phyloP scores from a whole-genome alignment of 2,329 filamentous ascomycete genomes.

The Thermothelomyces thermophilus region DNA sequence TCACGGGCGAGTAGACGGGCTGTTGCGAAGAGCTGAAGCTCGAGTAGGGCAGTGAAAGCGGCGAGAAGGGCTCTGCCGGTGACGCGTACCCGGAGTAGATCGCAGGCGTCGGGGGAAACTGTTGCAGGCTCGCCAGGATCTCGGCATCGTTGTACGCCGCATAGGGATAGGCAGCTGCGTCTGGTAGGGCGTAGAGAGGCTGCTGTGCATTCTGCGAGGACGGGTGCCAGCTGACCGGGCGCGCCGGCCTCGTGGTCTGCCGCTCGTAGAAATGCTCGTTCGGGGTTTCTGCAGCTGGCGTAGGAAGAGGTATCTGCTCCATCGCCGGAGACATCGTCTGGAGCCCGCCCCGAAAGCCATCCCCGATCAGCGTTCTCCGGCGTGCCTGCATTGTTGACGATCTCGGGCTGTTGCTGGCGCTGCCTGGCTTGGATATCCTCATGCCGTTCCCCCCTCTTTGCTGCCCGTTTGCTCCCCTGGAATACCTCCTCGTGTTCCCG shows the following conservation, averaged over 20 bases:
- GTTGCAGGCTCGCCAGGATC: constrained; percentile 35
- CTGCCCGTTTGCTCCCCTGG: constrained; percentile 45
- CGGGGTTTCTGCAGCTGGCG: constrained; percentile 29
- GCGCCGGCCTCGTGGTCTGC: constrained; percentile 35
- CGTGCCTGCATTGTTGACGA: constrained; percentile 42
- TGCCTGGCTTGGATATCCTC: constrained; percentile 59
- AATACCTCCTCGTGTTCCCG: constrained; percentile 41
- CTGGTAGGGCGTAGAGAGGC: constrained; percentile 33
- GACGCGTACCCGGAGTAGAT: constrained; percentile 54
- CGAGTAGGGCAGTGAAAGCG: constrained; percentile 43
- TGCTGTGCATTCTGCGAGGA: constrained; percentile 43
- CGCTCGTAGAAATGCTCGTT: constrained; percentile 29
- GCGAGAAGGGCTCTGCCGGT: constrained; percentile 46
- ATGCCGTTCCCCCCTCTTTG: constrained; percentile 42
- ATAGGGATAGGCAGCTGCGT: constrained; percentile 34
- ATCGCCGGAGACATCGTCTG: constrained; percentile 36
- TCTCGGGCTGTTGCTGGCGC: constrained; percentile 63
- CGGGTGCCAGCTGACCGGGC: constrained; percentile 73
- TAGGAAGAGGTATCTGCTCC: constrained; percentile 38
- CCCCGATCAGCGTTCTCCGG: constrained; percentile 51
- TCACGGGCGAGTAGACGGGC: constrained; percentile 29
- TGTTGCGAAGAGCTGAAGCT: constrained; percentile 28
- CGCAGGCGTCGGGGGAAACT: constrained; percentile 46
- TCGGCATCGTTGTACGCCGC: constrained; percentile 38
- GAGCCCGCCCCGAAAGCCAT: constrained; percentile 30